Evolutionary conservation across 1,284 basidiomycete genomes (phyloP).

Genomic region (Cerioporus squamosus): DNA sequence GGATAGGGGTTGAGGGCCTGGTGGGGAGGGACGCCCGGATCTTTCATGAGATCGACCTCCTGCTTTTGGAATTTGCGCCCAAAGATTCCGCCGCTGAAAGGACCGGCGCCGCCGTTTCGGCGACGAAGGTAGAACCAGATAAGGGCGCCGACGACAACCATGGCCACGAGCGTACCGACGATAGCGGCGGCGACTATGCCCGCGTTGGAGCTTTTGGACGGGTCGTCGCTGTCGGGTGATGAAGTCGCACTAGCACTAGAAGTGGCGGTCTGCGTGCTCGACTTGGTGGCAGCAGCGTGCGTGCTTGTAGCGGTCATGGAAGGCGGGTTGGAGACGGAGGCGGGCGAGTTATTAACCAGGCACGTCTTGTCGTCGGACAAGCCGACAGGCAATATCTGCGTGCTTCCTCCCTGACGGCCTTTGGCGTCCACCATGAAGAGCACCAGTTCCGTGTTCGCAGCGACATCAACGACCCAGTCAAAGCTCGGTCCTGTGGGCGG

Average conservation of each 20-base stretch:
- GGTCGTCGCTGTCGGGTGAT: too few species aligned
- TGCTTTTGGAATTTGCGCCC: slow-evolving; percentile 21
- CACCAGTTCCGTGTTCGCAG: slow-evolving; percentile 60
- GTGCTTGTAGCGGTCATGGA: slow-evolving; percentile 20
- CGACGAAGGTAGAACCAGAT: slow-evolving; percentile 27
- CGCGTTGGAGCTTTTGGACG: slow-evolving; percentile 18
- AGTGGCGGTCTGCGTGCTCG: too few species aligned
- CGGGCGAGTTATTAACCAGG: slow-evolving; percentile 55
- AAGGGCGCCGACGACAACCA: slow-evolving; percentile 34
- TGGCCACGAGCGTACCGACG: slow-evolving; percentile 54
- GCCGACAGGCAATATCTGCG: slow-evolving; percentile 54
- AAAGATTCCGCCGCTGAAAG: slow-evolving; percentile 11
- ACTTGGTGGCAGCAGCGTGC: not conserved
- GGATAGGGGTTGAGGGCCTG: slow-evolving; percentile 20
- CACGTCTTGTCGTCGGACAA: slow-evolving; percentile 56
- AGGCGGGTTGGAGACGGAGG: slow-evolving; percentile 43
- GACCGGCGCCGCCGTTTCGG: slow-evolving; percentile 6
- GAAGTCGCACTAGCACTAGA: slow-evolving; percentile 15
- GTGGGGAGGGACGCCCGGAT: slow-evolving; percentile 5
- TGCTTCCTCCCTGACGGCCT: slow-evolving; percentile 61
- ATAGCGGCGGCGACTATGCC: slow-evolving; percentile 61
- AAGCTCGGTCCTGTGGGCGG: slow-evolving; percentile 45
- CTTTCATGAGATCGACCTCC: slow-evolving; percentile 15
- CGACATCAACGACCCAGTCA: slow-evolving; percentile 61
- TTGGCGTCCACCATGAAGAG: slow-evolving; percentile 65